phyloP scores from a whole-genome alignment of 164 flowering plant species.

The Chimonanthus praecox region DNA sequence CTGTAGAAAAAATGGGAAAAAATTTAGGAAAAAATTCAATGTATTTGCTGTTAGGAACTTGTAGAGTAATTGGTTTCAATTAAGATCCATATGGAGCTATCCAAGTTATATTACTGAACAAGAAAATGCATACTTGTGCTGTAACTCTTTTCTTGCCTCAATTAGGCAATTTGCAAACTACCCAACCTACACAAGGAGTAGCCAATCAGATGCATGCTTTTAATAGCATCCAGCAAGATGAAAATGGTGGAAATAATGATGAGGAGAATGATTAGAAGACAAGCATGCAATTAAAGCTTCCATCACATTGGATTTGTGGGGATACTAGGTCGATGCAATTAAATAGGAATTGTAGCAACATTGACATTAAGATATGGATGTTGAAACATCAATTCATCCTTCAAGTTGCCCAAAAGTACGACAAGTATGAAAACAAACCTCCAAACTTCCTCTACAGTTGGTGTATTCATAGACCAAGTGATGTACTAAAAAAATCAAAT shows the following conservation, averaged over 20 bases:
- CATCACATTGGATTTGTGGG: too few relatives aligned
- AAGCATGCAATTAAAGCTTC: too few relatives aligned
- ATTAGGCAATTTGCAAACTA: conserved; percentile 76
- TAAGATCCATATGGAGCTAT: neutral
- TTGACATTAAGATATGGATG: too few relatives aligned
- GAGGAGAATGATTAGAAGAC: too few relatives aligned
- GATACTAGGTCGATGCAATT: too few relatives aligned
- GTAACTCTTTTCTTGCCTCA: conserved; percentile 63
- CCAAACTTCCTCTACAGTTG: too few relatives aligned
- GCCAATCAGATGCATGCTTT: neutral
- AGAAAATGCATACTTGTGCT: conserved; percentile 53
- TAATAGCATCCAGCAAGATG: neutral
- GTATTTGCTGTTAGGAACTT: neutral
- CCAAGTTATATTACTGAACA: neutral
- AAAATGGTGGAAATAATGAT: neutral
- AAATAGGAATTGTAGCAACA: too few relatives aligned
- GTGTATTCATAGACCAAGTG: too few relatives aligned
- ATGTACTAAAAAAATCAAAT: too few relatives aligned
- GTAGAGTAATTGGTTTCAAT: neutral
- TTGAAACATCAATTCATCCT: too few relatives aligned
- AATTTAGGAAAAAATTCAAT: neutral
- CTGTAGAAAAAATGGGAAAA: conserved; percentile 25
- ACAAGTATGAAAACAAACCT: too few relatives aligned
- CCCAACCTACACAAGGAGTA: conserved; percentile 51
- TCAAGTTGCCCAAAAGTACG: too few relatives aligned